These are phyloP conservation scores for Trichopus zeylanicus DNA, from an alignment of 116 monocot species.

Conservation along the genomic window DNA sequence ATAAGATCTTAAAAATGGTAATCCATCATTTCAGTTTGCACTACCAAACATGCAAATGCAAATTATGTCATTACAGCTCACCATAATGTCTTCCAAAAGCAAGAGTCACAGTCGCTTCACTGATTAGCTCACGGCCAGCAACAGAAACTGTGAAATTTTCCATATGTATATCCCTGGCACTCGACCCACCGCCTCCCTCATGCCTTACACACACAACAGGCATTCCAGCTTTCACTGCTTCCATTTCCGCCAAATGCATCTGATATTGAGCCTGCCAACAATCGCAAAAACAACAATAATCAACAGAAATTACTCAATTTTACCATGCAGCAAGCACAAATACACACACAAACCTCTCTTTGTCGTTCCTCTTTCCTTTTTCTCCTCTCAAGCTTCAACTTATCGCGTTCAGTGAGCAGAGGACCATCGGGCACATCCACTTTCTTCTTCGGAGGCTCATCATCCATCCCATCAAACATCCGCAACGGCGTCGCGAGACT, in stretches of 20 bases:
- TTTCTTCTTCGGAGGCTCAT: slow-evolving; percentile 56
- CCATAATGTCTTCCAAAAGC: slow-evolving; percentile 98
- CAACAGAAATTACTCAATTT: not conserved
- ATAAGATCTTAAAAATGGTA: no score
- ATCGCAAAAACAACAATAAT: not conserved
- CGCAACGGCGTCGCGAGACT: slow-evolving; percentile 80
- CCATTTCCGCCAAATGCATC: slow-evolving; percentile 93
- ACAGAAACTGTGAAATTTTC: slow-evolving; percentile 92
- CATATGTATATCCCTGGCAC: slow-evolving; percentile 89
- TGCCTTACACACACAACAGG: slow-evolving; percentile 77
- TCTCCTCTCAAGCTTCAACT: slow-evolving; percentile 74
- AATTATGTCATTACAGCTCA: no score
- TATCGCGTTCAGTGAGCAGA: slow-evolving; percentile 72
- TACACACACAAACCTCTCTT: slow-evolving; percentile 64
- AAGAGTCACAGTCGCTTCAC: slow-evolving; percentile 77
- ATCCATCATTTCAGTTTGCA: no score
- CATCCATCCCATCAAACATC: slow-evolving; percentile 98
- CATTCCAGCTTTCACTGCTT: slow-evolving; percentile 90
- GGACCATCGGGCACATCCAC: slow-evolving; percentile 71
- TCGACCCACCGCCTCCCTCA: slow-evolving; percentile 38
- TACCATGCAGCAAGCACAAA: no score
- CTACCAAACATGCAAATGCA: no score
- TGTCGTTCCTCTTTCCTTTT: slow-evolving; percentile 94
- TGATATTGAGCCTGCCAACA: slow-evolving; percentile 73
- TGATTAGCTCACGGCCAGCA: slow-evolving; percentile 91